Evolutionary conservation across 148 eudicot species (phyloP).

Genomic region (Tetragonia tetragonoides): DNA sequence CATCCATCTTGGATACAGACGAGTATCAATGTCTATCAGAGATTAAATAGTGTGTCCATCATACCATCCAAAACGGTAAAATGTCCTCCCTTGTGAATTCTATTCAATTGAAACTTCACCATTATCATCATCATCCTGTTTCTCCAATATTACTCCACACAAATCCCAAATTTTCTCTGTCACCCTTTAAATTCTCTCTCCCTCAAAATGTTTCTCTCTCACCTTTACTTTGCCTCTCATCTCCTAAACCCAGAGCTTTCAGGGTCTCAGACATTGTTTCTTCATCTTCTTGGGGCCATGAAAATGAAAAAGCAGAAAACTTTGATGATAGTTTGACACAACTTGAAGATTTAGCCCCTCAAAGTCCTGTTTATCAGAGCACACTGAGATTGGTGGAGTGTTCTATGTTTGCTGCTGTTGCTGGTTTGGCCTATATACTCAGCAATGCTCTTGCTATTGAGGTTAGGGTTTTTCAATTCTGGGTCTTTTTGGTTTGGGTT

Average conservation of each 20-base stretch:
- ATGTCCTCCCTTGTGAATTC: too few relatives aligned
- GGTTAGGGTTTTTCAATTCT: conserved; percentile 29
- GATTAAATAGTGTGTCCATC: too few relatives aligned
- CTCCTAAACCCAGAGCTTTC: conserved; percentile 17
- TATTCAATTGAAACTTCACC: conserved; percentile 17
- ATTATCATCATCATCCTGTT: not conserved
- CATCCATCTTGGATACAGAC: too few relatives aligned
- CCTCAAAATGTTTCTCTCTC: not conserved
- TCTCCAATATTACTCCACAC: conserved; percentile 3
- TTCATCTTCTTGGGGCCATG: conserved; percentile 25
- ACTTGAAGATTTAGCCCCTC: conserved; percentile 57
- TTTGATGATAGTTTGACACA: conserved; percentile 18
- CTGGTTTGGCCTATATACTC: conserved; percentile 73
- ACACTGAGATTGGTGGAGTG: conserved; percentile 89
- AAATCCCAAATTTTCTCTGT: not conserved
- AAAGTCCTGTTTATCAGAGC: conserved; percentile 62
- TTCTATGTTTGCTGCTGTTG: conserved; percentile 86
- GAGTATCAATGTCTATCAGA: too few relatives aligned
- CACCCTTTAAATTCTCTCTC: not conserved
- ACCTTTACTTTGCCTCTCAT: conserved; percentile 17
- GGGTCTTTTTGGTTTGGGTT: not conserved
- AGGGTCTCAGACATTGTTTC: conserved; percentile 26
- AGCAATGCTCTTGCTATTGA: conserved; percentile 86
- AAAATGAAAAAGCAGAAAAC: conserved; percentile 13
- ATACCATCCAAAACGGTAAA: too few relatives aligned